phyloP scores from a whole-genome alignment of 805 yeast genomes.

The Suhomyces prunicola region DNA sequence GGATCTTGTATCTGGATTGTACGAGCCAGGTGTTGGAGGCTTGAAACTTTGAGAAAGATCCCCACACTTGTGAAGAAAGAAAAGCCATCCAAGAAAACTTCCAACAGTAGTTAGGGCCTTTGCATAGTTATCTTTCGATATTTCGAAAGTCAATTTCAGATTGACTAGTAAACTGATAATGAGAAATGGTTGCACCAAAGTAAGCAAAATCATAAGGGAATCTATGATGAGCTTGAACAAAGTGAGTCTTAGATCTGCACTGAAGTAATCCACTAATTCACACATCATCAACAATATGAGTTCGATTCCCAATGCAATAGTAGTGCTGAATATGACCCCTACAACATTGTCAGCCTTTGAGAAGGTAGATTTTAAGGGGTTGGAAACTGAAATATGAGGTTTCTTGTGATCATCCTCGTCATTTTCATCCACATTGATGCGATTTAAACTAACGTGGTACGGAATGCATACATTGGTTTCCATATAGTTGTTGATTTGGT shows the following conservation, averaged over 20 bases:
- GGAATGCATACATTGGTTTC: slow-evolving; percentile 13
- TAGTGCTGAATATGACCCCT: slow-evolving; percentile 27
- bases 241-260: slow-evolving; percentile 22
- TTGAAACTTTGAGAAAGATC: slow-evolving; percentile 24
- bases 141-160: slow-evolving; percentile 23
- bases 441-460: slow-evolving; percentile 13
- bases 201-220: slow-evolving; percentile 35
- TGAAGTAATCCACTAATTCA: slow-evolving; percentile 27
- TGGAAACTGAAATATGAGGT: not conserved
- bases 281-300: slow-evolving; percentile 35
- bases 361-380: not conserved
- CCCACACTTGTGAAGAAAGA: slow-evolving; percentile 32
- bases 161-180: slow-evolving; percentile 29
- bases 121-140: not conserved
- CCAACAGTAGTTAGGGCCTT: not conserved
- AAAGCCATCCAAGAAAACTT: slow-evolving; percentile 30
- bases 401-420: slow-evolving; percentile 8
- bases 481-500: slow-evolving; percentile 25
- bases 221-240: slow-evolving; percentile 41
- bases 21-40: slow-evolving; percentile 9
- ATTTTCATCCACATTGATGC: slow-evolving; percentile 14
- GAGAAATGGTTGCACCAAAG: slow-evolving; percentile 44
- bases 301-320: slow-evolving; percentile 29
- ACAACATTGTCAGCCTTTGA: slow-evolving; percentile 7
- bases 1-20: slow-evolving; percentile 16